Evolutionary conservation across 768 basidiomycete species (phyloP), one percentile per base, ranked within the genome.

Genomic region (Imleria badia): DNA sequence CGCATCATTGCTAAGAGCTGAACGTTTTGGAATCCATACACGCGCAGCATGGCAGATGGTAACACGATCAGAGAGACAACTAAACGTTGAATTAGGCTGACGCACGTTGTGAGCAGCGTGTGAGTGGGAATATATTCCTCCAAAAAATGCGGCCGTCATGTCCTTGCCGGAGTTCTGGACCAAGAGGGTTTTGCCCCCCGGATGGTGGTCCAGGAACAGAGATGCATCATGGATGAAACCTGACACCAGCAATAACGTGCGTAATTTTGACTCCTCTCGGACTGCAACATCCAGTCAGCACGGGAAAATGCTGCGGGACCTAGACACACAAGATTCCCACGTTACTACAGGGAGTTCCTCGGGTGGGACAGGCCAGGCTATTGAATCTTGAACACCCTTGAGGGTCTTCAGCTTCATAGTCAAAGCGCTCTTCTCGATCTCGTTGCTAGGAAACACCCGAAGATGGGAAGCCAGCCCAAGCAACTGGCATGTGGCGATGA

Each of bases 201-300:
- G 94, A 73, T 93, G 90, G 49, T 83, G 77, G 51, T 87, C 84
- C 33, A 85, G 58, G 67, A 94, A 94, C 12, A 78, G 69, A 5
- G 87, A 80, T 19, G 85, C 81, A 59, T 96, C 93, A 68, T 94
- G 91, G 59, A 97, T 87, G 75, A 91, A 94, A 13, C 94, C 94
- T 19, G 86, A 83, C 35, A 95, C 75, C 47, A 92, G 78, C 39
- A 95, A 73, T 51, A 97, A 72, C 4, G 82, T 77, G 29, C 85
- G 78, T 35, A 77, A 76, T 70, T 82, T 76, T 6, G 89, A 81
- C 62, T 89, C 86, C 56, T 81, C 76, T 69, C 84, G 83, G 69
- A 86, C 87, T 90, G 61, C 15, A 52, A 38, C 13, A 35, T 33
- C 36, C 26, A 17, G 38, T 57, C 42, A 51, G 48, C 31, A 22